Evolutionary conservation across 805 yeast species (phyloP).

Genomic region (Candida railenensis): DNA sequence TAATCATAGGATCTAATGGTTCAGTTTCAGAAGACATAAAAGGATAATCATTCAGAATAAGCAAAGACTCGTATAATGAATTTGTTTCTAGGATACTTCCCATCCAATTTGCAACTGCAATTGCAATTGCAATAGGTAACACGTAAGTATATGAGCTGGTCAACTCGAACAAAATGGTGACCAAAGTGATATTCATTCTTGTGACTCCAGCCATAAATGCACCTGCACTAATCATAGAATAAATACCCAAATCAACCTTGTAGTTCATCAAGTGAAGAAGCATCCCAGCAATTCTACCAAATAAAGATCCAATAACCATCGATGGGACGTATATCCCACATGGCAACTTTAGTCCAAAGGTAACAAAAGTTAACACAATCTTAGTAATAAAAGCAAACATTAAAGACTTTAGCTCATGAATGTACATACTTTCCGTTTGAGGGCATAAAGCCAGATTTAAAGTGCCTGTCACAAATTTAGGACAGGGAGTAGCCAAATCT

Average conservation of each 20-base stretch:
- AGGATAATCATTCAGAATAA: conserved; percentile 51
- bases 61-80: conserved; percentile 50
- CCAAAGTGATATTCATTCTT: conserved; percentile 52
- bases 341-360: conserved; percentile 59
- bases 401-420: conserved; percentile 31
- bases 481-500: conserved; percentile 53
- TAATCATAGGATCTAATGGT: conserved; percentile 28
- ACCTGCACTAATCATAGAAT: conserved; percentile 55
- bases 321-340: conserved; percentile 64
- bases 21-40: conserved; percentile 46
- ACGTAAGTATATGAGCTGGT: conserved; percentile 59
- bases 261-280: conserved; percentile 19
- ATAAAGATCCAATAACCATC: conserved; percentile 62
- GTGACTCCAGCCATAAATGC: conserved; percentile 60
- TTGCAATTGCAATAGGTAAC: conserved; percentile 54
- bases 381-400: conserved; percentile 45
- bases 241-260: conserved; percentile 46
- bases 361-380: conserved; percentile 45
- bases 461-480: conserved; percentile 7
- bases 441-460: conserved; percentile 30
- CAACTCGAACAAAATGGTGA: conserved; percentile 51
- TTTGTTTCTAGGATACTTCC: conserved; percentile 51
- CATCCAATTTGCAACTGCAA: conserved; percentile 57
- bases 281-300: conserved; percentile 52
- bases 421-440: conserved; percentile 20